Evolutionary conservation across 441 rosid species (phyloP).

Genomic region (Euphorbia celastroides): DNA sequence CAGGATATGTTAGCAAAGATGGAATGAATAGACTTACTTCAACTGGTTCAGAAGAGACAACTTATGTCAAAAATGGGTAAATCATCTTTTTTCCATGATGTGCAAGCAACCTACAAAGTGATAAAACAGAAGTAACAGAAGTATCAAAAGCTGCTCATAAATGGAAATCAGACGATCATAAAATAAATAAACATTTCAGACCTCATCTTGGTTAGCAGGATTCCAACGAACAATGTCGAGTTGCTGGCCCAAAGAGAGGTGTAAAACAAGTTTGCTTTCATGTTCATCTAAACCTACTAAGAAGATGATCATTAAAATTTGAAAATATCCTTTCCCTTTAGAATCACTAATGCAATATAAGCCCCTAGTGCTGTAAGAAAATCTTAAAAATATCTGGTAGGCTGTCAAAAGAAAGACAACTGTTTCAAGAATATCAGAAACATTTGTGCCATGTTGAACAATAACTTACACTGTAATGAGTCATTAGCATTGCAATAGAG

Average conservation of each 20-base stretch:
- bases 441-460: neutral
- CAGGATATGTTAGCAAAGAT: neutral
- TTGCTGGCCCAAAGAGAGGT: constrained; percentile 43
- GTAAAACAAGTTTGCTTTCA: constrained; percentile 68
- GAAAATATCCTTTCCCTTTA: neutral
- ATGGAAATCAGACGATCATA: neutral
- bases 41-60: constrained; percentile 62
- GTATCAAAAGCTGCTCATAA: neutral
- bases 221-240: constrained; percentile 83
- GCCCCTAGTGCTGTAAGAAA: neutral
- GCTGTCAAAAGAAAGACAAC: neutral
- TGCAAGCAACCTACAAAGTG: constrained; percentile 64
- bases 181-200: constrained; percentile 19
- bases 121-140: neutral
- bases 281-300: constrained; percentile 43
- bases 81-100: constrained; percentile 52
- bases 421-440: neutral
- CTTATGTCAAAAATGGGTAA: constrained; percentile 71
- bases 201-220: constrained; percentile 83
- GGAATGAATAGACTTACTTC: constrained; percentile 41
- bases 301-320: neutral
- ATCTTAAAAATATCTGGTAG: too few species aligned
- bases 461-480: constrained; percentile 31
- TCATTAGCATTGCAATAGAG: constrained; percentile 51
- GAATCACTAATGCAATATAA: neutral